A percentile compares a stretch with the other conserved stretches of the same genome.
phyloP scores from a whole-genome alignment of 257 asterid genomes.

The Cynanchum wilfordii region DNA sequence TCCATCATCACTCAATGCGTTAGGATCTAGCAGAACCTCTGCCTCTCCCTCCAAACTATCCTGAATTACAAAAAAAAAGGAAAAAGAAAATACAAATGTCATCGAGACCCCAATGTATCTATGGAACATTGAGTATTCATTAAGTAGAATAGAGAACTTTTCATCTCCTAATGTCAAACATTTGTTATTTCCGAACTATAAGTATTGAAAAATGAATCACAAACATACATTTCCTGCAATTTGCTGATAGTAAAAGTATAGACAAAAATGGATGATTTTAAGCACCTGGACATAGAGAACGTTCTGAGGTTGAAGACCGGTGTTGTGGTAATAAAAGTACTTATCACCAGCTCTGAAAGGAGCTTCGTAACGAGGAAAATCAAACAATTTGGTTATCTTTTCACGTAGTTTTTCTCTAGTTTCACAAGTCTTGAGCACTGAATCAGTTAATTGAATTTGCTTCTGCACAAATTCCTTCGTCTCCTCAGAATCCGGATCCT shows the following conservation, averaged over 20 bases:
- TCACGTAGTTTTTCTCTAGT: constrained; percentile 60
- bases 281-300: constrained; percentile 82
- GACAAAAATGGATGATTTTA: constrained; percentile 4
- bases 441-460: constrained; percentile 65
- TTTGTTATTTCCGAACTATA: background rate
- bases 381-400: constrained; percentile 58
- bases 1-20: constrained; percentile 76
- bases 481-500: constrained; percentile 92
- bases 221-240: background rate
- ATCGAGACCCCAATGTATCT: background rate
- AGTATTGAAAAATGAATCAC: background rate
- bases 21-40: constrained; percentile 88
- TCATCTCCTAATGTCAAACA: background rate
- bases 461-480: constrained; percentile 76
- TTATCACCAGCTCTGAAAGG: constrained; percentile 86
- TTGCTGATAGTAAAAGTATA: background rate
- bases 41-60: constrained; percentile 71
- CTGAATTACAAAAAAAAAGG: constrained; percentile 32
- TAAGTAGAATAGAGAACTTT: background rate
- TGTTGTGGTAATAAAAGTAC: constrained; percentile 78
- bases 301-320: constrained; percentile 89
- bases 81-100: background rate
- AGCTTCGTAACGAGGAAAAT: constrained; percentile 72
- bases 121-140: background rate
- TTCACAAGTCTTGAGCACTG: constrained; percentile 67